Conservation (phyloP, 768 basidiomycete genomes). For the Suillus tomentosus region DNA sequence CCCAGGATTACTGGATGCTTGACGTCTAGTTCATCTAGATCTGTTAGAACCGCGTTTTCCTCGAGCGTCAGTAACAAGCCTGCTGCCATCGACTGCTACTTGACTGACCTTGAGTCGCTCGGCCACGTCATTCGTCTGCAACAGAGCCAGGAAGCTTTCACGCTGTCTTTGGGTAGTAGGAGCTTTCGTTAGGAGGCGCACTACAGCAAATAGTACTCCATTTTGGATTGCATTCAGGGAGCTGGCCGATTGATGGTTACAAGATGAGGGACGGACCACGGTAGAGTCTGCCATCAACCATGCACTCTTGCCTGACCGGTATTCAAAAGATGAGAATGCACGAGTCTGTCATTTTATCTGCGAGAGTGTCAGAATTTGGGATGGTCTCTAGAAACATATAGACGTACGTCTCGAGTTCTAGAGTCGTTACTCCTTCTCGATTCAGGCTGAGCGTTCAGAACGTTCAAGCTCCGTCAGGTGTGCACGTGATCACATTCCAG, state of each 20-base stretch:
- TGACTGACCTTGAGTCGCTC: slow-evolving; percentile 75
- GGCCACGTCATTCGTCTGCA: slow-evolving; percentile 82
- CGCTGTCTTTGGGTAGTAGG: slow-evolving; percentile 37
- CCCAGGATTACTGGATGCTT: background rate
- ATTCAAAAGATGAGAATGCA: background rate
- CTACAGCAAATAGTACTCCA: background rate
- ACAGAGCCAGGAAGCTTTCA: slow-evolving; percentile 72
- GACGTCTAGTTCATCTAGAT: slow-evolving; percentile 32
- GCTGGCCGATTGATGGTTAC: background rate
- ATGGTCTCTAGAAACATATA: no score
- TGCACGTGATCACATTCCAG: background rate
- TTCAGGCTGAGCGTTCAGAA: no score
- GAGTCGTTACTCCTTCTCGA: no score
- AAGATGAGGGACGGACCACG: background rate
- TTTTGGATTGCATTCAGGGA: background rate
- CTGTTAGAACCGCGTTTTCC: slow-evolving; percentile 72
- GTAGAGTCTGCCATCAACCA: background rate
- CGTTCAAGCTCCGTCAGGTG: no score
- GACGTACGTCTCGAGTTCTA: no score
- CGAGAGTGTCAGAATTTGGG: background rate
- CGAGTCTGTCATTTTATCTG: background rate
- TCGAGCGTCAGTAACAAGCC: slow-evolving; percentile 62
- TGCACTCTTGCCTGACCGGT: background rate
- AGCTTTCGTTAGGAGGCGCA: slow-evolving; percentile 22
- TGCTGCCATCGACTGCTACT: slow-evolving; percentile 67